phyloP scores from a whole-genome alignment of 106 monocot species.

The Alisma plantagoaquatica region DNA sequence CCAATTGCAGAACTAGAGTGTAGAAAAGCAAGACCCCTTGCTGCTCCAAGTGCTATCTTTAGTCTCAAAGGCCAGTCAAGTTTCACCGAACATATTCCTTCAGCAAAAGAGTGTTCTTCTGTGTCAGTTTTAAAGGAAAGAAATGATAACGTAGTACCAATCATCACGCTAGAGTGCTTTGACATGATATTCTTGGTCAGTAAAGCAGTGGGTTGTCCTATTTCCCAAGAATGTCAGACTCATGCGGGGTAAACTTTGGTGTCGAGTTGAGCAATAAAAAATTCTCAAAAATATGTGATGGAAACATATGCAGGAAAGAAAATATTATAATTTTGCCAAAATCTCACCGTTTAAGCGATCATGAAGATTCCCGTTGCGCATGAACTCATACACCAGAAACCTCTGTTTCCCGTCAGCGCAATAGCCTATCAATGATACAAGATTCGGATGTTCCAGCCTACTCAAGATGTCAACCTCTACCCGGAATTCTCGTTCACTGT shows the following conservation, averaged over 20 bases:
- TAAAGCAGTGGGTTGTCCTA: not conserved
- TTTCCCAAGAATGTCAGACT: not conserved
- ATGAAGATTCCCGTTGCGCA: constrained; percentile 73
- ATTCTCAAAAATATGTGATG: not conserved
- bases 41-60: constrained; percentile 71
- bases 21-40: constrained; percentile 77
- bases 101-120: no score
- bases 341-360: constrained; percentile 58
- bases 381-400: constrained; percentile 81
- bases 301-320: not conserved
- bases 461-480: constrained; percentile 82
- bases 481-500: constrained; percentile 77
- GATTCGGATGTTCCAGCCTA: constrained; percentile 56
- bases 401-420: constrained; percentile 82
- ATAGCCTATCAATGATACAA: constrained; percentile 81
- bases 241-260: no score
- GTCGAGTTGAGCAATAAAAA: not conserved
- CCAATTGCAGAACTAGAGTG: constrained; percentile 54
- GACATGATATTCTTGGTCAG: not conserved
- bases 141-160: not conserved
- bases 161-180: not conserved
- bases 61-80: constrained; percentile 75
- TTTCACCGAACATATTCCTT: constrained; percentile 48
- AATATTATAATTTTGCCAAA: not conserved
- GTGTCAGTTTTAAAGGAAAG: no score